Percentiles rank a stretch among this genome's conserved stretches.
Conservation (phyloP, 202 grass and related monocot genomes). For the Setaria italica region DNA sequence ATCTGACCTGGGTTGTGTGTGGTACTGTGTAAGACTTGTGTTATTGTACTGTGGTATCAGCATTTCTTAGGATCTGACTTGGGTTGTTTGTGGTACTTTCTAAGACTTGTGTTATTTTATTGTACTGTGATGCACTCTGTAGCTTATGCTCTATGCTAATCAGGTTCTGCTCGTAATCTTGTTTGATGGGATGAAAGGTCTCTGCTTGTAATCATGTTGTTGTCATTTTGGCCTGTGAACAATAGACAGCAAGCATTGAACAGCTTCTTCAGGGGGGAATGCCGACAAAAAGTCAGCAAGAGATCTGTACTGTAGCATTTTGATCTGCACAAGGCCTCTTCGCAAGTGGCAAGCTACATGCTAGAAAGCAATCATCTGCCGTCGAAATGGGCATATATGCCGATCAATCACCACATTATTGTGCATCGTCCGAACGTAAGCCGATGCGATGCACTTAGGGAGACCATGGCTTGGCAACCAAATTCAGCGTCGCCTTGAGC, state of each 20-base stretch:
- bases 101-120: too few relatives aligned
- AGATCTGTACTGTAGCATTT: too few relatives aligned
- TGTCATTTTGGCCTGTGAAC: background rate
- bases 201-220: background rate
- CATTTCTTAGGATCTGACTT: too few relatives aligned
- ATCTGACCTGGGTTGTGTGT: too few relatives aligned
- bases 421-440: background rate
- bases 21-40: too few relatives aligned
- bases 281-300: background rate
- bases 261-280: background rate
- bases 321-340: too few relatives aligned
- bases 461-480: constrained; percentile 41
- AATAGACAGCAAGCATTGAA: background rate
- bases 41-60: background rate
- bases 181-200: background rate
- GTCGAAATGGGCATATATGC: background rate
- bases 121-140: background rate
- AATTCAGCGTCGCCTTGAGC: constrained; percentile 35
- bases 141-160: background rate
- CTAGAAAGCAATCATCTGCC: background rate
- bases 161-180: background rate
- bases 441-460: background rate
- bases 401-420: too few relatives aligned
- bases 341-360: background rate
- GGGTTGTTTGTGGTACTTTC: too few relatives aligned